A percentile compares a stretch with the other conserved stretches of the same genome.
These are phyloP conservation scores for Cryptococcus sp. DNA, from an alignment of 1,284 basidiomycete genomes.

Conservation along the genomic window DNA sequence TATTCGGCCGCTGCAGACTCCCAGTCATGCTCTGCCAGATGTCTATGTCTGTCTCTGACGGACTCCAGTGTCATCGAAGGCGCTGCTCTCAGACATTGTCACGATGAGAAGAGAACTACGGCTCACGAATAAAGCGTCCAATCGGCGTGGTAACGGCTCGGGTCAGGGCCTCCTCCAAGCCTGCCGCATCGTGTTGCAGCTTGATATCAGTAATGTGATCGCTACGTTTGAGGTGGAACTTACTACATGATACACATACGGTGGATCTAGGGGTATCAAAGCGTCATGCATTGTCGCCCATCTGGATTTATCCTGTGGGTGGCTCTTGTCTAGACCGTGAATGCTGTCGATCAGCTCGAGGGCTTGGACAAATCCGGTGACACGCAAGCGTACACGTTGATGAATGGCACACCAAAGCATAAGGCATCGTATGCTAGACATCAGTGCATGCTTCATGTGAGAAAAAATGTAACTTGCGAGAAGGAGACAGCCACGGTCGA, in stretches of 20 bases:
- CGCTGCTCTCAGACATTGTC: not conserved
- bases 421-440: slow-evolving; percentile 47
- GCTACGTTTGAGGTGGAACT: not conserved
- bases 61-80: not conserved
- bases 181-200: not conserved
- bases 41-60: not conserved
- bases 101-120: not conserved
- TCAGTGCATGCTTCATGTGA: not conserved
- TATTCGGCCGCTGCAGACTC: no score
- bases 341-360: not conserved
- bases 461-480: slow-evolving; percentile 14
- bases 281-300: slow-evolving; percentile 47
- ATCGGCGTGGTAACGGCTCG: not conserved
- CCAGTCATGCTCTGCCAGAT: not conserved
- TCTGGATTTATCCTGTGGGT: slow-evolving; percentile 36
- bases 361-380: not conserved
- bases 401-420: slow-evolving; percentile 50
- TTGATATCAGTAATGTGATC: no score
- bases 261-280: slow-evolving; percentile 35
- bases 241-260: slow-evolving; percentile 49
- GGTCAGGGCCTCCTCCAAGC: not conserved
- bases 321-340: slow-evolving; percentile 25
- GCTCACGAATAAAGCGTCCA: not conserved
- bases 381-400: slow-evolving; percentile 35
- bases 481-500: slow-evolving; percentile 32